Base-by-base conservation (phyloP, 2,329 filamentous ascomycete species). In the Aurifilum marmelostoma region DNA sequence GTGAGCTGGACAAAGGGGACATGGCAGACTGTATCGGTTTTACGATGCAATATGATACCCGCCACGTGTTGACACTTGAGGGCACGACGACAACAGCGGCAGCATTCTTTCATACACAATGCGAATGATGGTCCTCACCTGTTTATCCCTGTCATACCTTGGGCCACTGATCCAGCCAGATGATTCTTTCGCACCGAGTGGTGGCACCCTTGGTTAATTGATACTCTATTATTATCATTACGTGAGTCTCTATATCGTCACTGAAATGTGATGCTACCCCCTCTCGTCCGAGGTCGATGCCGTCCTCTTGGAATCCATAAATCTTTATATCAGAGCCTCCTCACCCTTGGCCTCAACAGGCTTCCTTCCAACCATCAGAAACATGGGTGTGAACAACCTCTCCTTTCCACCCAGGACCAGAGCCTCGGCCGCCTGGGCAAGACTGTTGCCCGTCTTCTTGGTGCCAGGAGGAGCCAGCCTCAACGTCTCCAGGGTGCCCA, bases 401-500 rank as follows among this genome's bases (percentile, higher is more conserved):
- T 71, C 61, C 60, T 69, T 71, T 1, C 69, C 69, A 24, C 69
- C 69, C 47, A 69, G 27, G 0, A 71, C 69, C n/a, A 71, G 62
- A 1, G 69, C 69, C 63, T 69, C 67, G 2, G 61, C 67, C 2
- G 90, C 91, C 71, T 87, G 75, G 1, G 89, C 90, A 73, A 94
- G 79, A 74, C 88, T 91, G 80, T 93, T 89, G 7, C 91, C 91
- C 6, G 91, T 93, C 85, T 92, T 93, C 78, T 90, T 89, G 21
- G 91, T 91, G 29, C 91, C 91, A 70, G 78, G 80, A 21, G 91
- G 91, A 52, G 91, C 89, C 32, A 93, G 74, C 43, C 87, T 83
- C 66, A 91, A 75, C 69, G 76, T 85, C 82, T 94, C 91, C 69
- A 92, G 81, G 14, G 82, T 80, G 65, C 89, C 89, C 56, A 92